Conservation (phyloP, 2,329 filamentous ascomycete genomes). For the Cladosporium sp. region DNA sequence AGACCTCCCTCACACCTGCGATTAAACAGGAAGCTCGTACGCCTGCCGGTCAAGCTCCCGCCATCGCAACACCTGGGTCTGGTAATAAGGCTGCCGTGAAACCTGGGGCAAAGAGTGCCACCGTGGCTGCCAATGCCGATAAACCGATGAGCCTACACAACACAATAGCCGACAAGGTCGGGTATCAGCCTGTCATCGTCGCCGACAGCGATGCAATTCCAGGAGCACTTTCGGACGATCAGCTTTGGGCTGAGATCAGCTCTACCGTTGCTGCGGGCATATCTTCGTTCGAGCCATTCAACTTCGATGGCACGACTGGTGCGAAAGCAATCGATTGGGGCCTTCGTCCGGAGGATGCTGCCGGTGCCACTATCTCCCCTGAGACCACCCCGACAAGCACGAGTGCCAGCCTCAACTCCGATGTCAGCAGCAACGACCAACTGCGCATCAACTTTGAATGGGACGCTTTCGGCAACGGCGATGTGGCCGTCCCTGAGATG, state of each 20-base stretch:
- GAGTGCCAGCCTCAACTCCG: conserved; percentile 34
- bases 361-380: conserved; percentile 16
- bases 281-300: not conserved
- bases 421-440: conserved; percentile 41
- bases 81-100: conserved; percentile 16
- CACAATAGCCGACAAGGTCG: conserved; percentile 27
- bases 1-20: conserved; percentile 14
- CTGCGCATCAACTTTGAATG: conserved; percentile 36
- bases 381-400: conserved; percentile 24
- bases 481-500: conserved; percentile 22
- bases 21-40: conserved; percentile 15
- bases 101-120: conserved; percentile 18
- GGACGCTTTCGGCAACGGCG: conserved; percentile 30
- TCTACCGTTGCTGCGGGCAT: conserved; percentile 23
- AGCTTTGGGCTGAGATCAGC: conserved; percentile 18
- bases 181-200: conserved; percentile 13
- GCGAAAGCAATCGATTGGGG: conserved; percentile 17
- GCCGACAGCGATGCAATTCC: not conserved
- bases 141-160: conserved; percentile 29
- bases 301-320: conserved; percentile 6
- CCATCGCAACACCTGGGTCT: conserved; percentile 17
- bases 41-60: conserved; percentile 24
- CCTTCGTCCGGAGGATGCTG: conserved; percentile 17
- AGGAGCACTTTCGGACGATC: not conserved
- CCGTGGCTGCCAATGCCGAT: conserved; percentile 16